Base-by-base conservation (phyloP, 352 stramenopile species). In the Phytophthora pini region DNA sequence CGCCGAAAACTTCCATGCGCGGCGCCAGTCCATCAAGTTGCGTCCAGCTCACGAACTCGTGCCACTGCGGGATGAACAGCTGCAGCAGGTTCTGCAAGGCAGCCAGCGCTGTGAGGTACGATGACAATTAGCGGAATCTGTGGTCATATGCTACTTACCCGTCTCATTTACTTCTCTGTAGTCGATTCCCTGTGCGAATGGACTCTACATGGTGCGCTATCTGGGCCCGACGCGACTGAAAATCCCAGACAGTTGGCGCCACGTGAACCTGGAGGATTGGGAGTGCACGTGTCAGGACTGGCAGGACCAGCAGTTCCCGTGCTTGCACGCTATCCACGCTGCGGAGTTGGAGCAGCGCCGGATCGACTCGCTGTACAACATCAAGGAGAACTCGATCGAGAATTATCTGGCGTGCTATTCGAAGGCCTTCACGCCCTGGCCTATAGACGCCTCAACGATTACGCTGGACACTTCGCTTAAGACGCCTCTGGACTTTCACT, bases 201-300 rank as follows among this genome's bases (percentile, higher is more conserved):
- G 82, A 13, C 73, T 88, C 22, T 93, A 82, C 60, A 93, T 93
- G 84, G 84, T 91, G 52, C 84, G 82, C 26, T 91, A 86, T 43
- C 58, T 92, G 10, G 82, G 78, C 7, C 75, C 87, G 32, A 77
- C 82, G 24, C 72, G 71, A 2, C 56, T 84, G 10, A 72, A 87
- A 48, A 80, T 72, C 32, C 80, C 87, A n/a, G 82, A 91, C 52
- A 83, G 74, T 44, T 93, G 85, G 85, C 82, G 82, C 24, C 82
- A 93, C 38, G 85, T 93, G 26, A 90, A 91, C 59, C 69, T 93
- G 11, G 54, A 82, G 1, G 77, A 89, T 45, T 90, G 81, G 79
- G 81, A 93, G 51, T 93, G 85, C 65, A 90, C 82, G 26, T 93
- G 85, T 49, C 76, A 88, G n/a, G 82, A 89, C 49, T 93, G 85